Percentiles rank a stretch among this genome's conserved stretches.
phyloP scores from a whole-genome alignment of 148 eudicot genomes.

The Euryodendron excelsum region DNA sequence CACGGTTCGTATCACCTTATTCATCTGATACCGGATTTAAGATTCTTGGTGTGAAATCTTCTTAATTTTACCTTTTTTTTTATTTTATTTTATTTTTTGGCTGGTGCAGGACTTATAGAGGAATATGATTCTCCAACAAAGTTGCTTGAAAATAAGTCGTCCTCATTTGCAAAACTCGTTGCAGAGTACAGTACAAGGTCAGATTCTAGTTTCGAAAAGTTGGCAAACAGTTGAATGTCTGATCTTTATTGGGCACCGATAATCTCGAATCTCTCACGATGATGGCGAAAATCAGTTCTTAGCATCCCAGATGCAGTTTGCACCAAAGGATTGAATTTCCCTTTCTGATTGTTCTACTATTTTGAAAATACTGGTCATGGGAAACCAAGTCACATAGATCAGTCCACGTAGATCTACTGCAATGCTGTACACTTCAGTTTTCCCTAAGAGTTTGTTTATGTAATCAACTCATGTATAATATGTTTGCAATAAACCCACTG shows the following conservation, averaged over 20 bases:
- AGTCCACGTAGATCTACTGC: neutral
- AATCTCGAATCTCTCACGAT: neutral
- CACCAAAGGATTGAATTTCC: neutral
- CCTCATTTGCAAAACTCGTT: constrained; percentile 73
- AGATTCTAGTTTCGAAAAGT: constrained; percentile 26
- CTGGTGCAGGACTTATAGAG: constrained; percentile 35
- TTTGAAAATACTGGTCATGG: neutral
- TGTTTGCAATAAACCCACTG: neutral
- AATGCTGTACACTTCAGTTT: neutral
- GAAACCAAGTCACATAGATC: neutral
- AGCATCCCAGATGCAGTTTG: neutral
- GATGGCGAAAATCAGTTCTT: neutral
- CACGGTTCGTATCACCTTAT: constrained; percentile 26
- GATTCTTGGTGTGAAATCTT: neutral
- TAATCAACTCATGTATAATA: neutral
- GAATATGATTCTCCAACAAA: constrained; percentile 67
- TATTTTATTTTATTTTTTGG: neutral
- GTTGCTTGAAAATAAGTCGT: constrained; percentile 57
- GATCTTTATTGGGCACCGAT: neutral
- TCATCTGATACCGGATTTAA: neutral
- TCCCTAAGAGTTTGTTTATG: neutral
- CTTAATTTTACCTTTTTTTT: neutral
- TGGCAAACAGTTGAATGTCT: neutral
- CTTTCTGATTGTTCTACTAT: neutral
- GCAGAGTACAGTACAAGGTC: constrained; percentile 56